These are phyloP conservation scores for Flueggea neowawraea DNA, from an alignment of 441 rosid species.

Conservation along the genomic window DNA sequence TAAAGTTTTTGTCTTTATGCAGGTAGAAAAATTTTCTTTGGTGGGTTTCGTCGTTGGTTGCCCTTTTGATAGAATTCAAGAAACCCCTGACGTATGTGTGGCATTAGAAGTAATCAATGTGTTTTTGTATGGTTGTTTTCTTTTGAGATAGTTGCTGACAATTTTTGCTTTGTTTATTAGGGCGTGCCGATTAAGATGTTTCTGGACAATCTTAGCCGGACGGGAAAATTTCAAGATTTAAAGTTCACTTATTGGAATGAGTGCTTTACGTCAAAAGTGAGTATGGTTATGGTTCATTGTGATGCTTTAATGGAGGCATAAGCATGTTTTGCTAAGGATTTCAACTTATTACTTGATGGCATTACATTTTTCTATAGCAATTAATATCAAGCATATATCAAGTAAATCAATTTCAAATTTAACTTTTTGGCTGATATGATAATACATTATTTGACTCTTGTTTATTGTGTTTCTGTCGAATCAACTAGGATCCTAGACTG, in stretches of 20 bases:
- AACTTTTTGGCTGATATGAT: too few species aligned
- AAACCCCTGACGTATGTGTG: constrained; percentile 36
- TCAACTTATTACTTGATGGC: too few species aligned
- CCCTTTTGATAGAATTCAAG: constrained; percentile 44
- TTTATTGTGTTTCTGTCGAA: neutral
- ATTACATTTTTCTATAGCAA: too few species aligned
- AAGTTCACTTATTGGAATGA: constrained; percentile 87
- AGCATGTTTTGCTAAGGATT: too few species aligned
- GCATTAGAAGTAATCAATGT: constrained; percentile 4
- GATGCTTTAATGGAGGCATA: too few species aligned
- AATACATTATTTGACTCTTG: too few species aligned
- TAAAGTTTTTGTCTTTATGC: constrained; percentile 17
- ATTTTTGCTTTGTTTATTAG: constrained; percentile 27
- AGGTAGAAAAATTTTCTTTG: constrained; percentile 67
- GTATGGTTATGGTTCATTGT: neutral
- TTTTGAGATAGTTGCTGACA: neutral
- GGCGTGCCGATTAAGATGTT: constrained; percentile 63
- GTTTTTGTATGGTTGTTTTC: neutral
- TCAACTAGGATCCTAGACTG: neutral
- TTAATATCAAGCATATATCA: too few species aligned
- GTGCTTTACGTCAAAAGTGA: constrained; percentile 73
- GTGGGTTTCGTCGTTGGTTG: constrained; percentile 74
- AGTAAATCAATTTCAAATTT: too few species aligned
- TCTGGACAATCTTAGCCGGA: constrained; percentile 60
- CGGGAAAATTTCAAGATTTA: constrained; percentile 59